These are phyloP conservation scores for Tuber brumale DNA, from an alignment of 495 filamentous ascomycete species.

Conservation along the genomic window DNA sequence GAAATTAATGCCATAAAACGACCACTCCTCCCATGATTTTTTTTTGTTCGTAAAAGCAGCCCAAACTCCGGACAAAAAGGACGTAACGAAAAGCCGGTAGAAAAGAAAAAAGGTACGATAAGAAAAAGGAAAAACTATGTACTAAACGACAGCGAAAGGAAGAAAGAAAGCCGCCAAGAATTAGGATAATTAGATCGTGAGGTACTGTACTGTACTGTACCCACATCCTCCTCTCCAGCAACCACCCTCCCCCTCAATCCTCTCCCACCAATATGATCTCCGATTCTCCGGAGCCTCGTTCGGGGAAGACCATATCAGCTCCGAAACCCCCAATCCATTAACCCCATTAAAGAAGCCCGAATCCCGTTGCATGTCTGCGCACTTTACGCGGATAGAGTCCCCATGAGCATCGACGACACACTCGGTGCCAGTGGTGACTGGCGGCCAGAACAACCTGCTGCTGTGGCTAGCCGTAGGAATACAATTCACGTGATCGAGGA, in stretches of 20 bases:
- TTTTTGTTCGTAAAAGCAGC: constrained; percentile 1
- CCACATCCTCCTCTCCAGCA: constrained; percentile 59
- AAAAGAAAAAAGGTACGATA: not conserved
- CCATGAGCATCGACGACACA: constrained; percentile 78
- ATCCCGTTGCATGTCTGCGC: constrained; percentile 76
- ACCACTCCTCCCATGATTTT: not conserved
- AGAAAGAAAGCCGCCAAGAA: not conserved
- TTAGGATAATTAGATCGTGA: constrained; percentile 44
- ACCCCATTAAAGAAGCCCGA: constrained; percentile 91
- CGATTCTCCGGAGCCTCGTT: constrained; percentile 22
- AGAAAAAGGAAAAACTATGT: not conserved
- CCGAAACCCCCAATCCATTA: constrained; percentile 74
- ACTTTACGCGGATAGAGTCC: constrained; percentile 66
- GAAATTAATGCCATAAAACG: not conserved
- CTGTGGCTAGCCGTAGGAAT: constrained; percentile 62
- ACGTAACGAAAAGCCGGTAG: not conserved
- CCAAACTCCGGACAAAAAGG: not conserved
- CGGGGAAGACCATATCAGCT: constrained; percentile 64
- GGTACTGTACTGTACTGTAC: constrained; percentile 43
- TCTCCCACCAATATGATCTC: constrained; percentile 29
- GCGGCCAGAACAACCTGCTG: constrained; percentile 89
- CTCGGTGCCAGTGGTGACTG: constrained; percentile 86
- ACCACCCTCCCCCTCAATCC: constrained; percentile 38
- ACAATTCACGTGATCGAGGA: constrained; percentile 71
- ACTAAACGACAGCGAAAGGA: constrained; percentile 12